Evolutionary conservation across 2,329 filamentous ascomycete species (phyloP).

Genomic region (Xylariaceae sp.): DNA sequence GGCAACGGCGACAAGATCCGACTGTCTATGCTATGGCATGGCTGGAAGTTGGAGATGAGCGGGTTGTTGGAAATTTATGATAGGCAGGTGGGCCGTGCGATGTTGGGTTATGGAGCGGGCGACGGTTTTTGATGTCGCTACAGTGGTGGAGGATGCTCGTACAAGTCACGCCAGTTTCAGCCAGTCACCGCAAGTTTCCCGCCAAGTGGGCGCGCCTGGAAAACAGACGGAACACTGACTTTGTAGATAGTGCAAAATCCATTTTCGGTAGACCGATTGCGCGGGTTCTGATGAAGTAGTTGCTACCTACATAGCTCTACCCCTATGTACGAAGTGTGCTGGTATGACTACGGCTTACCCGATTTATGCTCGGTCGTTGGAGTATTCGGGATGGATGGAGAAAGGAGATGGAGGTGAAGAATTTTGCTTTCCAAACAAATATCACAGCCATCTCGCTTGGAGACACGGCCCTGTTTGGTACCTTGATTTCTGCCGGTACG

Average conservation of each 20-base stretch:
- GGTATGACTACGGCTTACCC: conserved; percentile 19
- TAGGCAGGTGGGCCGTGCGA: conserved; percentile 8
- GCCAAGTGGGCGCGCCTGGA: conserved; percentile 22
- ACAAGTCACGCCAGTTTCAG: conserved; percentile 1
- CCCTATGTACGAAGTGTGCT: conserved; percentile 10
- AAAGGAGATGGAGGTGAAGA: too few species aligned
- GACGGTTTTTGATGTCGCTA: conserved; percentile 12
- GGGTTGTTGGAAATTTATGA: conserved; percentile 12
- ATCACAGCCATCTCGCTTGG: conserved; percentile 19
- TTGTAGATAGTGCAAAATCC: conserved; percentile 10
- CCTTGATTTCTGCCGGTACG: conserved; percentile 1
- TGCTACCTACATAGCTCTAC: conserved; percentile 17
- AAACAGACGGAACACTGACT: conserved; percentile 2
- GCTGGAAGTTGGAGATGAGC: conserved; percentile 7
- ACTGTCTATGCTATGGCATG: conserved; percentile 19
- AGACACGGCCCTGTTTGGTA: conserved; percentile 1
- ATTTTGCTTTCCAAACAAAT: conserved; percentile 10
- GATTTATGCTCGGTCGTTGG: conserved; percentile 23
- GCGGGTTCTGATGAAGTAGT: conserved; percentile 9
- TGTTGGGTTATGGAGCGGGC: conserved; percentile 4
- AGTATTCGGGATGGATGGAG: conserved; percentile 12
- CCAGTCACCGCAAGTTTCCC: conserved; percentile 18
- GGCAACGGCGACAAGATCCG: conserved; percentile 23
- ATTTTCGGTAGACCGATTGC: conserved; percentile 17
- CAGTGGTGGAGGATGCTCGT: conserved; percentile 17